Evolutionary conservation across 352 stramenopile species (phyloP), one percentile per base, ranked within the genome.

Genomic region (Phytopythium mirpurense): DNA sequence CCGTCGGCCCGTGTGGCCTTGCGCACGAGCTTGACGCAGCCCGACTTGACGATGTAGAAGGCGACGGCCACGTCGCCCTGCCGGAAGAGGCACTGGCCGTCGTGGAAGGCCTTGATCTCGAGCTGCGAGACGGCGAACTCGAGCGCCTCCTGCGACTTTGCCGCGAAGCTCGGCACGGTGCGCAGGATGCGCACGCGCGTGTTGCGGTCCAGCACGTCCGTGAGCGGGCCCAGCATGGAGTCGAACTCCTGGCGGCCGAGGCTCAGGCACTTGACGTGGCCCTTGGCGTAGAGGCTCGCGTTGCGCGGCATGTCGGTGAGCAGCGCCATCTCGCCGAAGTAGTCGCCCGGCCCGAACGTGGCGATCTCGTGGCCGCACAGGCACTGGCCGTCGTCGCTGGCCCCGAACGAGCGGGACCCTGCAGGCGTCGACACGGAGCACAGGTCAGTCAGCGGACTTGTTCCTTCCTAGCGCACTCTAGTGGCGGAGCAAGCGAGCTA

Each of bases 271-370:
- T 90, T 90, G 38, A 87, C 79, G 2, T 59, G 31, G 9, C 75
- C 75, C 53, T 86, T 79, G 5, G 79, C 69, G 47, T 69, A 75
- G 55, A 90, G 78, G 29, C 73, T 90, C 34, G 77, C 78, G 38
- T 90, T 90, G 16, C 86, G 78, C 5, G 81, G 82, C 79, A 96
- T 88, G 47, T 93, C 77, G 42, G 84, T 86, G n/a, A 97, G 71
- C 38, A 97, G 69, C n/a, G 88, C 85, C 67, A 88, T 87, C 59
- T 97, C 89, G n/a, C 90, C 89, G 59, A 97, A 97, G 62, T 95
- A 97, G 37, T 90, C 85, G 16, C 88, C 84, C 1, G 72, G 70
- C 5, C 65, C 65, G 24, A 87, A 82, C 44, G 66, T 67, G 15
- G 79, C 77, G 38, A 90, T 70, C 62, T 90, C 52, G 23, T 55